phyloP scores from a whole-genome alignment of 208 protist species.

The Herpetomonas samuelpessoai region DNA sequence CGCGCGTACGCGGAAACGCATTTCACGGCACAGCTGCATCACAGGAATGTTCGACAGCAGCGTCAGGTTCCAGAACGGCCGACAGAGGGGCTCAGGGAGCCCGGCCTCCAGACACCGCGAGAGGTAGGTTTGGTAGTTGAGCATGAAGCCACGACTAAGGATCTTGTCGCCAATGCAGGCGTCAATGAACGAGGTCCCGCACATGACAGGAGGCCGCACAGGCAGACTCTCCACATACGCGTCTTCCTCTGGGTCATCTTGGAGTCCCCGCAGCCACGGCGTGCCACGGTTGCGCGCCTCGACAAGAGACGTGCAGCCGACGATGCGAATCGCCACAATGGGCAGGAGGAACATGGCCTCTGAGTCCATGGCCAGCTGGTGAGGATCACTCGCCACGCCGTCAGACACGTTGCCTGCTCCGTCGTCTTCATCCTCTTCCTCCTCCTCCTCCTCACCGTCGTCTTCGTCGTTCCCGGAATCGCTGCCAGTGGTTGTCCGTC shows the following conservation, averaged over 20 bases:
- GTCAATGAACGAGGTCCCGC: conserved; percentile 33
- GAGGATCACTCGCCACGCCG: not conserved
- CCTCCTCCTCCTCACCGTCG: conserved; percentile 1
- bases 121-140: conserved; percentile 36
- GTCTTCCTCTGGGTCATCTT: conserved; percentile 50
- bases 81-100: conserved; percentile 35
- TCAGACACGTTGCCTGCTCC: not conserved
- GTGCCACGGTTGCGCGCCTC: conserved; percentile 45
- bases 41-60: conserved; percentile 41
- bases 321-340: conserved; percentile 45
- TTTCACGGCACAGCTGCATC: conserved; percentile 44
- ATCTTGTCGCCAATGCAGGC: conserved; percentile 43
- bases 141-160: conserved; percentile 34
- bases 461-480: conserved; percentile 3
- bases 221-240: conserved; percentile 41
- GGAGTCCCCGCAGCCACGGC: conserved; percentile 47
- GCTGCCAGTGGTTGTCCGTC: not conserved
- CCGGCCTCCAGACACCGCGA: conserved; percentile 37
- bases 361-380: conserved; percentile 17
- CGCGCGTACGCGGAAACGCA: conserved; percentile 42
- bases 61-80: conserved; percentile 35
- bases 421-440: conserved; percentile 1
- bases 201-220: conserved; percentile 43
- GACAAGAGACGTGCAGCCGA: conserved; percentile 36
- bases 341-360: conserved; percentile 34